Evolutionary conservation across 2,329 filamentous ascomycete species (phyloP), one percentile per base, ranked within the genome.

Genomic region (Paraphaeosphaeria sporulosa): DNA sequence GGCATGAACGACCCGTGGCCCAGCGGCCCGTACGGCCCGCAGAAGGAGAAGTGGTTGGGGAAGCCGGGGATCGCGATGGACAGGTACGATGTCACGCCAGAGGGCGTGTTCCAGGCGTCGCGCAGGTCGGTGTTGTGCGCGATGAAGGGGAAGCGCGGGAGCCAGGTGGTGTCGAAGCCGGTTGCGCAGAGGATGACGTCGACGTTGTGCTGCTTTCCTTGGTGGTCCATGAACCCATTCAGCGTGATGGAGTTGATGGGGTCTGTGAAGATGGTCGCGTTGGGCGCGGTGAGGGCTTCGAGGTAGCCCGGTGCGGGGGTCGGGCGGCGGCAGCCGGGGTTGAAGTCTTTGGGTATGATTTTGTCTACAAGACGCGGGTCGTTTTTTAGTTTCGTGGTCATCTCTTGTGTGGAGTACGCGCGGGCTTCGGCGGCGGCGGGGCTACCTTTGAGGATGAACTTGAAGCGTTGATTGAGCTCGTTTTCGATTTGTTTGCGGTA

Each of bases 21-120:
- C n/a, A n/a, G n/a, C n/a, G n/a, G n/a, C n/a, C n/a, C n/a, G n/a
- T n/a, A n/a, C n/a, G 70, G 67, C 0, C 81, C 80, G 60, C 77
- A 79, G 66, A 79, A 79, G 21, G 70, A 74, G 58, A 81, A 81
- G 58, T 80, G 76, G 66, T 83, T 83, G 7, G 80, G 80, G 61
- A 80, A 81, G 0, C 63, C 68, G 2, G 79, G 78, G 15, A 81
- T 73, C n/a, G 65, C 77, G 34, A 82, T 71, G 62, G 66, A 69
- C 47, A 82, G 76, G 66, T 82, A 82, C n/a, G n/a, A n/a, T n/a
- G n/a, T n/a, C n/a, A n/a, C n/a, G 6, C 12, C 15, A 19, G 38
- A 17, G 6, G n/a, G 15, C 4, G n/a, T 8, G 13, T 4, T 2
- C 38, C 38, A 42, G 2, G 3, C 6, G 38, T 42, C 38, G 2